Evolutionary conservation across 495 filamentous ascomycete genomes (phyloP), one percentile per base, ranked within the genome.

Genomic region (Daldinia childiae): DNA sequence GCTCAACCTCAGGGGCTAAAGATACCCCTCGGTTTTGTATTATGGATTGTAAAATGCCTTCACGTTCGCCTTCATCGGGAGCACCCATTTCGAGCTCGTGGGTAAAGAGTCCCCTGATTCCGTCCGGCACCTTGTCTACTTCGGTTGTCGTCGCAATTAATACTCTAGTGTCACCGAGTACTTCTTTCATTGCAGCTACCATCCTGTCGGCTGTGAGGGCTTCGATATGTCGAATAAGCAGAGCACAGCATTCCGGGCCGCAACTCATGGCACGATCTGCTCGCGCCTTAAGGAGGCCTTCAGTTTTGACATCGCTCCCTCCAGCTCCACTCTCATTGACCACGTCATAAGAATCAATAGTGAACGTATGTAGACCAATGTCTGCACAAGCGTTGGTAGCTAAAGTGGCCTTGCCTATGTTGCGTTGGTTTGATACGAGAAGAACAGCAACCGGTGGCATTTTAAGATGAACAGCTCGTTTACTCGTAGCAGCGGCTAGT

Each of bases 41-140:
- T 30, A 97, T 90, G 68, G 89, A 88, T 24, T 86, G 84, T 4
- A 99, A 80, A 41, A 97, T 92, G 12, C 92, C 94, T 81, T 97
- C 93, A 77, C 95, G 85, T 77, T 98, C 96, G 17, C 88, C 90
- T 77, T 99, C 95, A 74, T 98, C 94, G 0, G 95, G 95, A 0
- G 95, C 96, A 62, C 83, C 87, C 85, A 98, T 91, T 79, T 98
- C 96, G 55, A 99, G 87, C 79, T 99, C 95, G 65, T 99, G 96
- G 0, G 92, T 97, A 79, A 99, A 98, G 15, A 98, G 85, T 21
- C 92, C 92, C 39, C 95, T 87, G 19, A 98, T 89, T 4, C 91
- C 93, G 66, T 98, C 94, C 0, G 93, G 91, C 6, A 99, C 87
- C 73, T 98, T 94, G 67, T 97, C 96, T 6, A 98, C 89, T 74